Conservation (phyloP, 768 basidiomycete species). For the Hericium erinaceus region DNA sequence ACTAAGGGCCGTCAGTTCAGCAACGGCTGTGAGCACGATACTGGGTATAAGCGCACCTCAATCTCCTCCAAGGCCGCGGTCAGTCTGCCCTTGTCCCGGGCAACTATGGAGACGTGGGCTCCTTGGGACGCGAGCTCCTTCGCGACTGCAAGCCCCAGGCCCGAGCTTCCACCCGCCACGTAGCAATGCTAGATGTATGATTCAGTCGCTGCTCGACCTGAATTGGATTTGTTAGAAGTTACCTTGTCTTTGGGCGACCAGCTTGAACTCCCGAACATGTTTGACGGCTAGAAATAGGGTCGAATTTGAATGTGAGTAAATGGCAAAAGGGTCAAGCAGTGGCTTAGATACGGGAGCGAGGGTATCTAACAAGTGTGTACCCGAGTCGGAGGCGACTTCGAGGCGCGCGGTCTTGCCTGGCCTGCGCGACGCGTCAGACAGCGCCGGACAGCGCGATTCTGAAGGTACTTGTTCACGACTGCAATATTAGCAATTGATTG, state of each 20-base stretch:
- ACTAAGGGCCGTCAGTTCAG: constrained; percentile 24
- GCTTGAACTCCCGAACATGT: not conserved
- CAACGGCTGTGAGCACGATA: not conserved
- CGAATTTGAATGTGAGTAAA: too few species aligned
- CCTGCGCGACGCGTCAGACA: too few species aligned
- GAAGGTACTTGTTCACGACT: too few species aligned
- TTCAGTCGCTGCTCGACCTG: not conserved
- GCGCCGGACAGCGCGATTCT: too few species aligned
- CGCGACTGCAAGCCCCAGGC: constrained; percentile 70
- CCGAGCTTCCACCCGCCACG: constrained; percentile 74
- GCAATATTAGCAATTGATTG: too few species aligned
- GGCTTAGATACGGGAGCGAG: too few species aligned
- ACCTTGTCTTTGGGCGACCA: not conserved
- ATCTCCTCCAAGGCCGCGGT: constrained; percentile 48
- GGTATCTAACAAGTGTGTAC: too few species aligned
- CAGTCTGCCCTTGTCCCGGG: constrained; percentile 55
- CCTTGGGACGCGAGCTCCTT: constrained; percentile 54
- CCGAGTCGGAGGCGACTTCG: too few species aligned
- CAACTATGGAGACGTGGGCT: constrained; percentile 78
- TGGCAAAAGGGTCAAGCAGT: too few species aligned
- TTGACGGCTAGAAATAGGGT: not conserved
- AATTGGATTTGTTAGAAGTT: not conserved
- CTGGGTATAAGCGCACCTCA: constrained; percentile 38
- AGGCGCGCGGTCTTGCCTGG: too few species aligned
- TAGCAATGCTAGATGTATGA: constrained; percentile 55